Evolutionary conservation across 257 asterid genomes (phyloP).

Genomic region (Ophiorrhiza pumila): DNA sequence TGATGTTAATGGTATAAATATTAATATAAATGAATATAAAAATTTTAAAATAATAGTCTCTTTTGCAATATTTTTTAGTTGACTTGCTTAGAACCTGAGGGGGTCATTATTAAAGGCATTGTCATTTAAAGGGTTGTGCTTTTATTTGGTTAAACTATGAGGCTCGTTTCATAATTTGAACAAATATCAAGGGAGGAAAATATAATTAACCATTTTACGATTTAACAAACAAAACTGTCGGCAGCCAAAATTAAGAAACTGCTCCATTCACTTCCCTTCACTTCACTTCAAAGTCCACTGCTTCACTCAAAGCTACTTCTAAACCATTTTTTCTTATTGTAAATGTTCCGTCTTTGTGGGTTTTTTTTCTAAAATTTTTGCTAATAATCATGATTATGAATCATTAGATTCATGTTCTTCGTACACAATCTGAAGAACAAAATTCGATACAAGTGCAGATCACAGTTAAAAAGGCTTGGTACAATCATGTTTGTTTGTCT

Average conservation of each 20-base stretch:
- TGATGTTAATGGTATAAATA: too few species aligned
- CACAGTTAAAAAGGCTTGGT: not conserved
- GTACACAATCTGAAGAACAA: not conserved
- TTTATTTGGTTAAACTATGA: too few species aligned
- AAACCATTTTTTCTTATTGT: not conserved
- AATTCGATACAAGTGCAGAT: not conserved
- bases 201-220: too few species aligned
- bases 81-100: too few species aligned
- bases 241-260: not conserved
- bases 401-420: not conserved
- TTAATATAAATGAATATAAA: too few species aligned
- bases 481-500: not conserved
- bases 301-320: not conserved
- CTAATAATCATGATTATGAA: not conserved
- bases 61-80: too few species aligned
- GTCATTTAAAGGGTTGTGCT: too few species aligned
- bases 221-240: slow-evolving; percentile 21
- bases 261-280: not conserved
- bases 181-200: not conserved
- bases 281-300: not conserved
- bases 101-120: too few species aligned
- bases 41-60: too few species aligned
- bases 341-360: not conserved
- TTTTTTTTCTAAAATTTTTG: too few species aligned
- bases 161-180: too few species aligned